Evolutionary conservation across 176 grass and related monocot genomes (phyloP), one percentile per base, ranked within the genome.

Genomic region (Aechmea fasciata): DNA sequence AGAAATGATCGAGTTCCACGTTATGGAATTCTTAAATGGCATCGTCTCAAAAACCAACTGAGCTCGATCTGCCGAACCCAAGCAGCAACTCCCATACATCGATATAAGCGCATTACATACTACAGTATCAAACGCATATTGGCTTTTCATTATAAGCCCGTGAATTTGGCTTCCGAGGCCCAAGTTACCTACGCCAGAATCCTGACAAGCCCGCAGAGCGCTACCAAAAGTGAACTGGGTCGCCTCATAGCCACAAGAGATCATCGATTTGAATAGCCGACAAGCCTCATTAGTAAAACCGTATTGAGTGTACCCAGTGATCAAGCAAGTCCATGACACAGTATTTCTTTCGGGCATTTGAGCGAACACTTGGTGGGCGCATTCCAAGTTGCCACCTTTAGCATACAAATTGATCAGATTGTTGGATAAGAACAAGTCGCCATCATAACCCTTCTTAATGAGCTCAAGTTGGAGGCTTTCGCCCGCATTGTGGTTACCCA

Each of bases 1-100:
- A 47, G 86, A 94, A 69, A 94, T 90, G 68, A 94, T 79, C 11
- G 78, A 80, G 11, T 94, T 94, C 90, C 90, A 94, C 1, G 86
- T 86, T 57, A 94, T 89, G 54, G 73, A 70, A 72, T 83, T 82
- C 71, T 74, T 84, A 29, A 48, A 65, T 22, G 17, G 75, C 1
- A 29, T 66, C 11, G 29, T 47, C 67, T 87, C 83, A 79, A 94
- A 94, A 68, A 89, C 75, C 11, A 50, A 71, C 11, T 83, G 80
- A 0, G 90, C 83, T 50, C 76, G 25, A 24, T 55, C 13, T 3
- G 78, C 71, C 0, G 72, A 67, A 61, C 69, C 80, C 59, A 79
- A 29, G 49, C 71, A 67, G 24, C 85, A 94, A 69, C 55, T 73
- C 13, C 86, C 90, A 11, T 94, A 94, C 90, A 89, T 84, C 0